Percentiles rank a stretch among this genome's conserved stretches.
phyloP scores from a whole-genome alignment of 1,284 basidiomycete genomes.

The Naganishia albida region DNA sequence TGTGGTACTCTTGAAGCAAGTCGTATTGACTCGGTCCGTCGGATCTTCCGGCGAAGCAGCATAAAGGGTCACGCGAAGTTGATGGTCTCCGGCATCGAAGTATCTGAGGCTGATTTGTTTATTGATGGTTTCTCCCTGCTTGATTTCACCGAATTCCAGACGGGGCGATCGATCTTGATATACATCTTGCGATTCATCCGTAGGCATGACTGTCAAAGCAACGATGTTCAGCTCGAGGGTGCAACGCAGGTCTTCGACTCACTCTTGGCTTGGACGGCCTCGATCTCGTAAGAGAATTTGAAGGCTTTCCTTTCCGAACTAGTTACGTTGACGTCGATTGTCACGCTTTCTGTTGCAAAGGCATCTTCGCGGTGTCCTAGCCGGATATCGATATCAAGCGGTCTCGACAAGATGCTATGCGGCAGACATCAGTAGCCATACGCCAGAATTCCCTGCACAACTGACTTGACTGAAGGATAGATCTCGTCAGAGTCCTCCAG shows the following conservation, averaged over 20 bases:
- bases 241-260: slow-evolving; percentile 61
- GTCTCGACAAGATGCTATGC: slow-evolving; percentile 64
- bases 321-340: slow-evolving; percentile 65
- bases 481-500: slow-evolving; percentile 30
- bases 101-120: slow-evolving; percentile 29
- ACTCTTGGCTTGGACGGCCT: slow-evolving; percentile 72
- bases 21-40: slow-evolving; percentile 14
- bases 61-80: slow-evolving; percentile 31
- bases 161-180: not conserved
- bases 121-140: not conserved
- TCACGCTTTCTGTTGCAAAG: slow-evolving; percentile 73
- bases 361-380: slow-evolving; percentile 66
- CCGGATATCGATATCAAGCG: slow-evolving; percentile 62
- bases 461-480: slow-evolving; percentile 4
- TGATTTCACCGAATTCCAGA: not conserved
- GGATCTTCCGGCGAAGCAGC: slow-evolving; percentile 19
- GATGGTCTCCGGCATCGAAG: slow-evolving; percentile 23
- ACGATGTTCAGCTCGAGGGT: not conserved
- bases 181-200: not conserved
- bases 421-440: not conserved
- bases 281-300: slow-evolving; percentile 9
- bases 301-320: slow-evolving; percentile 70
- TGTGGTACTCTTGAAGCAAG: not conserved
- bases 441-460: no score
- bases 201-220: not conserved